These are phyloP conservation scores for Podosphaera xanthii DNA, from an alignment of 2,329 filamentous ascomycete genomes.

Conservation along the genomic window DNA sequence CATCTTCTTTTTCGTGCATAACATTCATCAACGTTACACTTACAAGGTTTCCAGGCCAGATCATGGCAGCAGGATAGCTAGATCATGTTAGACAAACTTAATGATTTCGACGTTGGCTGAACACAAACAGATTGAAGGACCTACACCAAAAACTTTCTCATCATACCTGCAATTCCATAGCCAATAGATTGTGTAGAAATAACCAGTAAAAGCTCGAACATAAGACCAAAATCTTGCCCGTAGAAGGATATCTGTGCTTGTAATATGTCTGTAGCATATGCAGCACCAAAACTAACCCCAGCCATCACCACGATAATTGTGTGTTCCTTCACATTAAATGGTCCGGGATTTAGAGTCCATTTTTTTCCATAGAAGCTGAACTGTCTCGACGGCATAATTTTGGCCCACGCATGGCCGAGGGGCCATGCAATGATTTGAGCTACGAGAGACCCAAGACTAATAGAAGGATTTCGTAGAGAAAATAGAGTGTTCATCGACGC, in stretches of 20 bases:
- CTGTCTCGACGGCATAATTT: conserved; percentile 7
- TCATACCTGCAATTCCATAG: conserved; percentile 37
- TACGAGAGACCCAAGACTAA: conserved; percentile 20
- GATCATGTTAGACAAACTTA: too few species aligned
- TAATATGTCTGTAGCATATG: conserved; percentile 1
- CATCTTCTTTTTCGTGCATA: neutral
- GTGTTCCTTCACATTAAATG: conserved; percentile 50
- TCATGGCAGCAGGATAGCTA: conserved; percentile 1
- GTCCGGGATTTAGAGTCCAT: conserved; percentile 39
- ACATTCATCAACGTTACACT: neutral
- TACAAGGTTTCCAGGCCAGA: conserved; percentile 1
- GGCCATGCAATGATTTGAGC: conserved; percentile 9
- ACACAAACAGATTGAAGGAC: too few species aligned
- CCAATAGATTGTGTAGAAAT: conserved; percentile 40
- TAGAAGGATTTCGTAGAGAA: conserved; percentile 7
- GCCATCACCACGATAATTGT: conserved; percentile 39
- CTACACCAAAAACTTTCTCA: conserved; percentile 30
- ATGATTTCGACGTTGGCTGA: too few species aligned
- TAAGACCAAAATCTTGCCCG: conserved; percentile 34
- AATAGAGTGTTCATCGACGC: conserved; percentile 8
- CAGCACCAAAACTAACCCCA: conserved; percentile 15
- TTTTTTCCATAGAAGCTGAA: conserved; percentile 25
- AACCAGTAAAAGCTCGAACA: conserved; percentile 33
- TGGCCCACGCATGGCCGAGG: conserved; percentile 34
- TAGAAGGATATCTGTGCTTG: conserved; percentile 21